Evolutionary conservation across 176 grass and related monocot genomes (phyloP), one percentile per base, ranked within the genome.

Genomic region (Oryza glaberrima): DNA sequence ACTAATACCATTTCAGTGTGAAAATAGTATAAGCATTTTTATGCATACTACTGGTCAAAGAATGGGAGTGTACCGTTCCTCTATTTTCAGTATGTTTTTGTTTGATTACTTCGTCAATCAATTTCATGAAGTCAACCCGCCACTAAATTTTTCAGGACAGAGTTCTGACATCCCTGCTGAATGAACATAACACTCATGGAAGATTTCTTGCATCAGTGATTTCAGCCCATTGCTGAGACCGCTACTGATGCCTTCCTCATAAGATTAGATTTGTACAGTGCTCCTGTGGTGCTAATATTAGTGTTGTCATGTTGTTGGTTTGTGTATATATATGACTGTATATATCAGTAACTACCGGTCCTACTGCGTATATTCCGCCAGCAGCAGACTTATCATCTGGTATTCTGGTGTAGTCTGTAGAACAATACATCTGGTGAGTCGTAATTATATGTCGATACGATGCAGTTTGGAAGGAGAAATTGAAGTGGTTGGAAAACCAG

Each of bases 211-310:
- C 77, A 77, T 84, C 71, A 13, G 20, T 84, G 77, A 81, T 80
- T 77, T 73, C 85, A 91, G 89, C 81, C 65, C 85, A 91, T 87
- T 91, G 89, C 85, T 87, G 81, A 46, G 64, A 72, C 80, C 81
- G 41, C 34, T 54, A 4, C 32, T 45, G 81, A 81, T 87, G 89
- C 51, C 9, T 49, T 64, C 14, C 30, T 45, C 65, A 38, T 90
- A 90, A 86, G 75, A 91, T 91, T 91, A 91, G 71, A 76, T 84
- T 70, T 87, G 89, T 91, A 91, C 85, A 91, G 89, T 81, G 67
- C 40, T 69, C 56, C 68, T 87, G 36, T 90, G 78, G 80, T 80
- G 80, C 69, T 72, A 84, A 81, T 87, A 80, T 49, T 71, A 72
- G 76, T 58, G 49, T 26, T 76, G 54, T 76, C 78, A 58, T 72